phyloP scores from a whole-genome alignment of 2,329 filamentous ascomycete species.

The Stenocarpella maydis region DNA sequence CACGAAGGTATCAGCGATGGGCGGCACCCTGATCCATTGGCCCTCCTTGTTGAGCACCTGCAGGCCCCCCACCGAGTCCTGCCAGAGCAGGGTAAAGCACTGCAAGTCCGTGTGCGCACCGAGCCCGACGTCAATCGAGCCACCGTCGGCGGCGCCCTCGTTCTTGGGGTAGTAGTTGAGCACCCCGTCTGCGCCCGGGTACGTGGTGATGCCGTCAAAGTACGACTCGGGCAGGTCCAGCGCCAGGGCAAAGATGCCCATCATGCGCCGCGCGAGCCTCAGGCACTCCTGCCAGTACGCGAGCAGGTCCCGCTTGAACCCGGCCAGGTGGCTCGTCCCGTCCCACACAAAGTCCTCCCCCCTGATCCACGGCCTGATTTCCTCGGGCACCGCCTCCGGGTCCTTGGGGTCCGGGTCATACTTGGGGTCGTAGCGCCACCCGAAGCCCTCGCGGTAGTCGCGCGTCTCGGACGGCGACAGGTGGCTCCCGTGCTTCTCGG shows the following conservation, averaged over 20 bases:
- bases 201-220: constrained; percentile 37
- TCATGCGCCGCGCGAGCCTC: constrained; percentile 40
- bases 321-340: constrained; percentile 37
- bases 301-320: constrained; percentile 38
- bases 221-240: constrained; percentile 38
- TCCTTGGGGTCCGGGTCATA: constrained; percentile 53
- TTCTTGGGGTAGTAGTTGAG: constrained; percentile 52
- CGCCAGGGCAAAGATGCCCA: constrained; percentile 39
- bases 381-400: constrained; percentile 35
- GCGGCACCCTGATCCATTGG: constrained; percentile 53
- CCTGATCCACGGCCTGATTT: constrained; percentile 29
- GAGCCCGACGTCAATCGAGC: constrained; percentile 48
- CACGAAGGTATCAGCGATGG: constrained; percentile 55
- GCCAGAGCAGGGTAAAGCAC: constrained; percentile 58
- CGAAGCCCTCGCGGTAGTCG: constrained; percentile 43
- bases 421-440: constrained; percentile 49
- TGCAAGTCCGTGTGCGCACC: constrained; percentile 58
- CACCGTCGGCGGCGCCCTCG: constrained; percentile 42
- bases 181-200: constrained; percentile 36
- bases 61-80: constrained; percentile 52
- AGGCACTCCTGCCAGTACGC: constrained; percentile 40
- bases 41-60: constrained; percentile 53
- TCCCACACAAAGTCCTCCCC: constrained; percentile 40
- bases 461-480: constrained; percentile 43
- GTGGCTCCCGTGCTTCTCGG: constrained; percentile 38